phyloP scores from a whole-genome alignment of 208 protist genomes.

The Leishmania lainsoni region DNA sequence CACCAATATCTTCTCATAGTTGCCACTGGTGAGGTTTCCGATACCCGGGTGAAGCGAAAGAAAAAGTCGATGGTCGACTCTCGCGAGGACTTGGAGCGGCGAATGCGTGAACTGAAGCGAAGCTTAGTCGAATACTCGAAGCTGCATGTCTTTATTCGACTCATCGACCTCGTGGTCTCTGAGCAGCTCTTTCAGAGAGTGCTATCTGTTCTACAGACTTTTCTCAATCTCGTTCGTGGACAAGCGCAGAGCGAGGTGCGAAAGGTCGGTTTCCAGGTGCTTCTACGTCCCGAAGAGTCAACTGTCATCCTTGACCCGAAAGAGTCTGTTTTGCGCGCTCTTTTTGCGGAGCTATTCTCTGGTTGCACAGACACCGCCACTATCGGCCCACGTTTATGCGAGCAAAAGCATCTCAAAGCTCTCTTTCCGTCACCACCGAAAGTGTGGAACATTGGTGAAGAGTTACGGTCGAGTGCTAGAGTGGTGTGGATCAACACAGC shows the following conservation, averaged over 20 bases:
- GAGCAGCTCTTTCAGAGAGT: slow-evolving; percentile 85
- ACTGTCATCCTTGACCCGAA: slow-evolving; percentile 81
- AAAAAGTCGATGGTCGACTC: slow-evolving; percentile 94
- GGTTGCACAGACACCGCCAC: slow-evolving; percentile 72
- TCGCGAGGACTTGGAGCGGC: slow-evolving; percentile 76
- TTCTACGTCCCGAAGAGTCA: slow-evolving; percentile 68
- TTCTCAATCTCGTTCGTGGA: slow-evolving; percentile 73
- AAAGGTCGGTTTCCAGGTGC: slow-evolving; percentile 88
- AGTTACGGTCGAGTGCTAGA: slow-evolving; percentile 71
- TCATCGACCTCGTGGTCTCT: slow-evolving; percentile 87
- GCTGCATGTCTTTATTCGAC: slow-evolving; percentile 86
- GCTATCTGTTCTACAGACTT: slow-evolving; percentile 57
- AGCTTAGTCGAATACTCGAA: slow-evolving; percentile 92
- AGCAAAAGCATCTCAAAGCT: slow-evolving; percentile 79
- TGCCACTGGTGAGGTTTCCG: slow-evolving; percentile 32
- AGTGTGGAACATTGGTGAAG: slow-evolving; percentile 74
- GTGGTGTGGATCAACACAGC: slow-evolving; percentile 60
- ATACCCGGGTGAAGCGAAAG: slow-evolving; percentile 61
- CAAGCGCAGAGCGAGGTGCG: slow-evolving; percentile 73
- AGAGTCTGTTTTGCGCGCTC: slow-evolving; percentile 51
- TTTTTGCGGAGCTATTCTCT: slow-evolving; percentile 65
- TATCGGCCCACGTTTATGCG: slow-evolving; percentile 62
- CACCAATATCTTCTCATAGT: slow-evolving; percentile 92
- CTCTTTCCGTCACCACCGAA: slow-evolving; percentile 80
- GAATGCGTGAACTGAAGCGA: slow-evolving; percentile 90